A percentile compares a stretch with the other conserved stretches of the same genome.
phyloP scores from a whole-genome alignment of 75 land plant genomes.

The Pinus taeda region DNA sequence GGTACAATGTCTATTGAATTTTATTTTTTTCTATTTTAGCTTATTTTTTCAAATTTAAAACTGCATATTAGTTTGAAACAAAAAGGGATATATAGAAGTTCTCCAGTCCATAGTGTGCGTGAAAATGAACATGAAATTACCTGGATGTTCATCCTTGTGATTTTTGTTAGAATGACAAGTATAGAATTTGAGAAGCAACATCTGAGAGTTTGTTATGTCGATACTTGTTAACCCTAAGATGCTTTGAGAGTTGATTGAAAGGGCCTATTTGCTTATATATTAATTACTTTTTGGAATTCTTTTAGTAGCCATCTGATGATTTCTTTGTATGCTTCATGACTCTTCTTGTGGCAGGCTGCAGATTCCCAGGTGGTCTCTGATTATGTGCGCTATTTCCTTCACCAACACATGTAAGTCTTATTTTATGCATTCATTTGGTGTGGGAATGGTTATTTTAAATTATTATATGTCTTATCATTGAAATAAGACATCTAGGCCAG shows the following conservation, averaged over 20 bases:
- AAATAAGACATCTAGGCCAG: not conserved
- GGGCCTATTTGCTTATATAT: not conserved
- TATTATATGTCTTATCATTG: not conserved
- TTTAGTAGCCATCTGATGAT: not conserved
- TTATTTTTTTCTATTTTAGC: too few species aligned
- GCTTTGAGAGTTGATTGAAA: not conserved
- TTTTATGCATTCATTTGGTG: not conserved
- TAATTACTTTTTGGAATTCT: not conserved
- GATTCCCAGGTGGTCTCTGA: constrained; percentile 86
- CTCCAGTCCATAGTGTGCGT: too few species aligned
- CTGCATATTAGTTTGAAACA: too few species aligned
- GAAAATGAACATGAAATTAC: too few species aligned
- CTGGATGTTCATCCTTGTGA: too few species aligned
- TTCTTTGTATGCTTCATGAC: constrained; percentile 6
- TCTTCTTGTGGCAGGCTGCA: constrained; percentile 65
- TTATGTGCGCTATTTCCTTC: constrained; percentile 91
- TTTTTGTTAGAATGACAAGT: too few species aligned
- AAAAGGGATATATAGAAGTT: too few species aligned
- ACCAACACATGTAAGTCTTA: constrained; percentile 89
- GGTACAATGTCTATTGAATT: too few species aligned
- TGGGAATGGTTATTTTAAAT: not conserved
- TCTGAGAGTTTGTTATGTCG: not conserved
- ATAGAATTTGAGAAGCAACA: not conserved
- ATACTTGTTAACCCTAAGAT: not conserved
- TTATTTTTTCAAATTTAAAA: too few species aligned